Percentiles rank a stretch among this genome's conserved stretches.
Evolutionary conservation across 345 rosid genomes (phyloP).

Genomic region (Isatis tinctoria): DNA sequence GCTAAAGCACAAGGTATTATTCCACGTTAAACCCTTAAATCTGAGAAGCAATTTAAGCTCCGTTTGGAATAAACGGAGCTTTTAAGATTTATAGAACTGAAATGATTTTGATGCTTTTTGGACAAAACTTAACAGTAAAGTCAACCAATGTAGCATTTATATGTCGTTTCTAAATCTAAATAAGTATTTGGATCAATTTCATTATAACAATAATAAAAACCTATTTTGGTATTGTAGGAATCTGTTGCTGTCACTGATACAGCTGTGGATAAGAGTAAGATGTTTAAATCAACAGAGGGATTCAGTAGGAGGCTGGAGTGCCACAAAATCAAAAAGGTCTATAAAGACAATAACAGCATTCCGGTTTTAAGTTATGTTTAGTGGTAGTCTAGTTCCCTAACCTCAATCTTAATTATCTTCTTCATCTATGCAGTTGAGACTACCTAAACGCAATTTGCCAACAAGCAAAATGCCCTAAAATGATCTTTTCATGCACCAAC

Average conservation of each 20-base stretch:
- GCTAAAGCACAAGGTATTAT: constrained; percentile 37
- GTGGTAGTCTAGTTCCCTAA: neutral
- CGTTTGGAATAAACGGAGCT: neutral
- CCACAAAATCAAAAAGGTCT: constrained; percentile 75
- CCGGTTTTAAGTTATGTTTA: constrained; percentile 2
- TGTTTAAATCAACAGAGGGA: constrained; percentile 44
- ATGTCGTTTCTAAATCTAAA: neutral
- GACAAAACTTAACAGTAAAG: no score
- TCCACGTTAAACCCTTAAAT: neutral
- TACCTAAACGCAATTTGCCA: constrained; percentile 40
- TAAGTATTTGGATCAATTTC: neutral
- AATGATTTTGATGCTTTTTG: neutral
- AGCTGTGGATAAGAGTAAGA: constrained; percentile 32
- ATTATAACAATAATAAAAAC: neutral
- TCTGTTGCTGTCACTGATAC: constrained; percentile 9
- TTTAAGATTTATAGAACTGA: neutral
- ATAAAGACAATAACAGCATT: neutral
- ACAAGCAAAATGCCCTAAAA: neutral
- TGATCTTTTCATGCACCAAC: no score
- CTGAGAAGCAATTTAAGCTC: neutral
- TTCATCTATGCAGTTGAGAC: constrained; percentile 49
- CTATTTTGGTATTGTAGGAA: constrained; percentile 35
- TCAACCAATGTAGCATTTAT: neutral
- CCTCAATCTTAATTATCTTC: neutral
- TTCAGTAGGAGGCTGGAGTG: constrained; percentile 80